A percentile compares a stretch with the other conserved stretches of the same genome.
Conservation (phyloP, 2,329 filamentous ascomycete species). For the Hypoxylon sp. region DNA sequence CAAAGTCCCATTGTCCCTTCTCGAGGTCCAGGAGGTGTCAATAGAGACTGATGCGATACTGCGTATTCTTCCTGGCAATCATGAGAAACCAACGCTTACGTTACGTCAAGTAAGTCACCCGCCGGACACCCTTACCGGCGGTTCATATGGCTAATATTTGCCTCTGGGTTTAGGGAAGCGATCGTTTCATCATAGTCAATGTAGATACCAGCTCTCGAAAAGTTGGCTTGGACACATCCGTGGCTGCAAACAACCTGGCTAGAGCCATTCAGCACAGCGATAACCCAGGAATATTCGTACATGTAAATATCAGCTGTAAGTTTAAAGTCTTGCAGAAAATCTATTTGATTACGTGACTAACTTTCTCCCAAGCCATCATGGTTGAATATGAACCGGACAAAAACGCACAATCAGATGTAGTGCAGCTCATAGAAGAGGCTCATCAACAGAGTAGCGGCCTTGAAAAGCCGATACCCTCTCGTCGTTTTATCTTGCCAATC, state of each 20-base stretch:
- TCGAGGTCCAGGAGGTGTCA: constrained; percentile 3
- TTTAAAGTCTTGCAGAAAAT: background rate
- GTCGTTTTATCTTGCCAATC: constrained; percentile 49
- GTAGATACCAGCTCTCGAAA: constrained; percentile 21
- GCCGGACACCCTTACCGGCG: background rate
- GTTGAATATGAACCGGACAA: constrained; percentile 29
- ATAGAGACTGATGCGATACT: constrained; percentile 25
- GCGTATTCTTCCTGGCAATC: constrained; percentile 33
- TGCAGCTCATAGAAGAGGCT: constrained; percentile 27
- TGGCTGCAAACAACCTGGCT: constrained; percentile 21
- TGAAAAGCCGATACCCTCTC: constrained; percentile 42
- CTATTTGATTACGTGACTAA: constrained; percentile 4
- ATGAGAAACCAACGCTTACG: constrained; percentile 34
- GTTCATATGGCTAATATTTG: too few relatives aligned
- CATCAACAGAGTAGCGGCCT: constrained; percentile 25
- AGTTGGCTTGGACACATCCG: constrained; percentile 29
- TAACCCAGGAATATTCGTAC: constrained; percentile 17
- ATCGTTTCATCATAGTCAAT: constrained; percentile 33
- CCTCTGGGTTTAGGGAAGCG: constrained; percentile 30
- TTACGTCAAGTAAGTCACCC: constrained; percentile 26
- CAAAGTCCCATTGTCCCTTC: background rate
- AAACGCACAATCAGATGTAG: constrained; percentile 18
- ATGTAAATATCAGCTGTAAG: constrained; percentile 31
- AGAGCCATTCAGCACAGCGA: constrained; percentile 10
- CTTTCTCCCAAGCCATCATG: constrained; percentile 21